Base-by-base conservation (phyloP, 2,329 filamentous ascomycete genomes). In the Sarocladiaceae sp. region DNA sequence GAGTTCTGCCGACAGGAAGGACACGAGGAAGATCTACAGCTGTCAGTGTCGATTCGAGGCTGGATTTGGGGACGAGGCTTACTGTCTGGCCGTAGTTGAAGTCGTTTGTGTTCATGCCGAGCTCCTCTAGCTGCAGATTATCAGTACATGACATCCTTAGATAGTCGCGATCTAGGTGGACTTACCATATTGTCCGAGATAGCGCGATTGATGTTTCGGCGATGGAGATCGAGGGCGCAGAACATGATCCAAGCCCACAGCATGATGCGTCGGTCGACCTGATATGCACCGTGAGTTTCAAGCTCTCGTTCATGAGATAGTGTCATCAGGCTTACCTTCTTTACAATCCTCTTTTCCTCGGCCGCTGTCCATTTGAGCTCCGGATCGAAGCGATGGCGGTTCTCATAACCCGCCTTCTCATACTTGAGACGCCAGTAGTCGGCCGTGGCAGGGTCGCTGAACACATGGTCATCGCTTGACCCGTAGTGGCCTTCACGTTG, bases 331-430 rank as follows among this genome's bases (percentile, higher is more conserved):
- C n/a, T n/a, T n/a, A 72, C 68, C 58, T 70, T 73, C 46, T 63
- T 58, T 12, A 73, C 59, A 3, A 75, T 54, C 44, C 58, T 65
- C 49, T 62, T 65, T 56, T 75, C 72, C 44, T 74, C 72, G 12
- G 69, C 65, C 3, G 65, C 60, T 0, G 66, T 67, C 72, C 72
- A 75, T 13, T 61, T 62, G 6, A 50, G 58, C 12, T 29, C 45
- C 2, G 57, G 56, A 33, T 83, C 78, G 53, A 77, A 83, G 11
- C 78, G 70, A 54, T 49, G 45, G 3, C 67, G 58, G 13, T 77
- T 76, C 56, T 81, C 76, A 50, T 79, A 80, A 1, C 53, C 51
- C 4, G 71, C 69, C 11, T 68, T 67, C 49, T 77, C 72, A 50
- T 76, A 77, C 12, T 74, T 56, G 5, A 57, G 56, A 4, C 63